Conservation (phyloP, 371 early-diverging fungal genomes). For the Mucor lusitanicus region DNA sequence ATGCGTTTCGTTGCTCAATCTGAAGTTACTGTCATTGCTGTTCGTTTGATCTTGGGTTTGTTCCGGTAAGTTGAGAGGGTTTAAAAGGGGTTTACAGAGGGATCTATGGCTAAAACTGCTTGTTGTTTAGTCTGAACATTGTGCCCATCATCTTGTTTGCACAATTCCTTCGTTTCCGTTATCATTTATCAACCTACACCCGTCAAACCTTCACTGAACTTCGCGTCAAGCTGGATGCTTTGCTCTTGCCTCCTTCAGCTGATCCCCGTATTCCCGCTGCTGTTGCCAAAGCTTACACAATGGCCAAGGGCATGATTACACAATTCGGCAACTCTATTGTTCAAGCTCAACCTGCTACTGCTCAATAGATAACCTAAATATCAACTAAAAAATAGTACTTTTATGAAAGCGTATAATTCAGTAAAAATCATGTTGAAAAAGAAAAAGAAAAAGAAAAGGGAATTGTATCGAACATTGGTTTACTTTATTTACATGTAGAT, state of each 20-base stretch:
- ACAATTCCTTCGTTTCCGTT: slow-evolving; percentile 88
- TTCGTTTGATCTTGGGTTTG: slow-evolving; percentile 67
- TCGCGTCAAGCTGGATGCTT: slow-evolving; percentile 52
- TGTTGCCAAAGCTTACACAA: slow-evolving; percentile 57
- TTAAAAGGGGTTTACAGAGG: neutral
- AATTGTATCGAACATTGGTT: neutral
- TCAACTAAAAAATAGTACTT: neutral
- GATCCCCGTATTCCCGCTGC: slow-evolving; percentile 61
- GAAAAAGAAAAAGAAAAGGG: neutral
- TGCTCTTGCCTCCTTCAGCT: slow-evolving; percentile 57
- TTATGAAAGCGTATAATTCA: neutral
- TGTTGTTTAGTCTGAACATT: slow-evolving; percentile 55
- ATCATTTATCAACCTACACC: slow-evolving; percentile 71
- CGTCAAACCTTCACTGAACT: slow-evolving; percentile 64
- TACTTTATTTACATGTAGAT: neutral
- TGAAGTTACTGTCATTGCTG: slow-evolving; percentile 80
- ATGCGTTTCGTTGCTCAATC: slow-evolving; percentile 76
- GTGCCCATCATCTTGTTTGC: slow-evolving; percentile 78
- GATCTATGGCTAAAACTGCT: neutral
- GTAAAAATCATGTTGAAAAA: too few species aligned
- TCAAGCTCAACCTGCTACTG: slow-evolving; percentile 44
- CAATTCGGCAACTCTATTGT: slow-evolving; percentile 62
- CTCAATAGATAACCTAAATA: slow-evolving; percentile 10
- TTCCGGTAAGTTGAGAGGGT: slow-evolving; percentile 49
- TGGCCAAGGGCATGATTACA: slow-evolving; percentile 52